Evolutionary conservation across 164 flowering plant genomes (phyloP).

Genomic region (Annona cherimola): DNA sequence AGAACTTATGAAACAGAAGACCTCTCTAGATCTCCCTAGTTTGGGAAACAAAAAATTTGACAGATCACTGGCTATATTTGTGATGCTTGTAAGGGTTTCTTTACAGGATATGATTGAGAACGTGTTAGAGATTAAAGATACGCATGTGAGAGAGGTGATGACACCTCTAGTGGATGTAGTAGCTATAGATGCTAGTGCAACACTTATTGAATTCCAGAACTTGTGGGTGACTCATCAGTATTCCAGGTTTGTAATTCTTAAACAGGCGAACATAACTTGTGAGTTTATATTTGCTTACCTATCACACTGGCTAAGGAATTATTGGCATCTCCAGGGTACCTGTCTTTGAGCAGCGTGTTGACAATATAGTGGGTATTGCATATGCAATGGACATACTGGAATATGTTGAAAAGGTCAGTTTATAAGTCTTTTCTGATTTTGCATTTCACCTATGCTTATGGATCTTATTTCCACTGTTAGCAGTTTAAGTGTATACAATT

Average conservation of each 20-base stretch:
- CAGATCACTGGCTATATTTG: no score
- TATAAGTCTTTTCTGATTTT: not conserved
- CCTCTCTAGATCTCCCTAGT: no score
- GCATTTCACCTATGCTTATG: slow-evolving; percentile 2
- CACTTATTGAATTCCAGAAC: slow-evolving; percentile 73
- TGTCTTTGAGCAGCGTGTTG: slow-evolving; percentile 97
- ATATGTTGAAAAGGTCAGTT: slow-evolving; percentile 76
- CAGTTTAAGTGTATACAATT: slow-evolving; percentile 20
- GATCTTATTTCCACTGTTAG: slow-evolving; percentile 11
- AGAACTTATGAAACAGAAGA: no score
- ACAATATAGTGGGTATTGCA: slow-evolving; percentile 96
- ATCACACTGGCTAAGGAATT: not conserved
- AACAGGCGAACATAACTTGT: not conserved
- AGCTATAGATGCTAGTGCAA: slow-evolving; percentile 91
- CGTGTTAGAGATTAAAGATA: slow-evolving; percentile 97
- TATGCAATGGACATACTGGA: slow-evolving; percentile 98
- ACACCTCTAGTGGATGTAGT: slow-evolving; percentile 99
- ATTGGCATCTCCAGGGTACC: slow-evolving; percentile 60
- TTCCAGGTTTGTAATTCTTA: slow-evolving; percentile 53
- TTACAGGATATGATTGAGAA: slow-evolving; percentile 99
- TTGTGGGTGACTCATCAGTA: slow-evolving; percentile 95
- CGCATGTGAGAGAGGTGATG: slow-evolving; percentile 98
- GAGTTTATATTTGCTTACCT: not conserved
- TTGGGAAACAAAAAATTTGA: no score
- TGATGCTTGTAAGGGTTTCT: not conserved